phyloP scores from a whole-genome alignment of 148 eudicot species.

The Silene uniflora region DNA sequence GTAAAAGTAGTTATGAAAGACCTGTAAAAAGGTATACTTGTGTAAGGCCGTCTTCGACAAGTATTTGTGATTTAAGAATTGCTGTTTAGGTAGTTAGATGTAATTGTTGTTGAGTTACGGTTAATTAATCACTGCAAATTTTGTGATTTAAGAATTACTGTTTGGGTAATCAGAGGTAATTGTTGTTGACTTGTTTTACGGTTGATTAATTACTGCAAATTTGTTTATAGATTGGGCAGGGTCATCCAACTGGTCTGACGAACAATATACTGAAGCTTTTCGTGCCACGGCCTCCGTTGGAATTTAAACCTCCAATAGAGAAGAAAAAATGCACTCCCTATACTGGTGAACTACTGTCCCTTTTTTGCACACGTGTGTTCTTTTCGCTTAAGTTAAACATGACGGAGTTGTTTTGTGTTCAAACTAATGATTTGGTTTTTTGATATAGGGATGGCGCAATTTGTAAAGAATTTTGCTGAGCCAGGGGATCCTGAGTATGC shows the following conservation, averaged over 20 bases:
- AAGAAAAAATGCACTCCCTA: conserved; percentile 91
- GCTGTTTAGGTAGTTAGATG: not conserved
- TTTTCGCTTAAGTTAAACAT: not conserved
- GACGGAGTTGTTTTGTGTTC: not conserved
- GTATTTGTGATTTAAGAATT: not conserved
- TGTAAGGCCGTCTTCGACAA: no score
- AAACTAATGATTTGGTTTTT: conserved; percentile 1
- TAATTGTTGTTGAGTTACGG: not conserved
- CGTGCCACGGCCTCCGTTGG: conserved; percentile 89
- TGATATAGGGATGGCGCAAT: conserved; percentile 80
- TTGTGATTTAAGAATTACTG: not conserved
- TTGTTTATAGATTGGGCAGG: conserved; percentile 64
- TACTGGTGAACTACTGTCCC: conserved; percentile 42
- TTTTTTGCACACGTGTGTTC: not conserved
- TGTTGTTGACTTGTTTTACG: not conserved
- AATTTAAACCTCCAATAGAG: conserved; percentile 83
- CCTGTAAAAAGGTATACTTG: not conserved
- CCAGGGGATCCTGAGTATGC: conserved; percentile 89
- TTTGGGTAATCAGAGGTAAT: not conserved
- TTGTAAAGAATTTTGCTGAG: conserved; percentile 73
- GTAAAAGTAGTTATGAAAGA: no score
- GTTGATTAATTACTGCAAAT: not conserved
- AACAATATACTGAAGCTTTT: conserved; percentile 74
- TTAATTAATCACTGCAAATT: not conserved
- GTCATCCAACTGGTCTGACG: conserved; percentile 95